These are phyloP conservation scores for Boletus edulis DNA, from an alignment of 768 basidiomycete species.

Conservation along the genomic window DNA sequence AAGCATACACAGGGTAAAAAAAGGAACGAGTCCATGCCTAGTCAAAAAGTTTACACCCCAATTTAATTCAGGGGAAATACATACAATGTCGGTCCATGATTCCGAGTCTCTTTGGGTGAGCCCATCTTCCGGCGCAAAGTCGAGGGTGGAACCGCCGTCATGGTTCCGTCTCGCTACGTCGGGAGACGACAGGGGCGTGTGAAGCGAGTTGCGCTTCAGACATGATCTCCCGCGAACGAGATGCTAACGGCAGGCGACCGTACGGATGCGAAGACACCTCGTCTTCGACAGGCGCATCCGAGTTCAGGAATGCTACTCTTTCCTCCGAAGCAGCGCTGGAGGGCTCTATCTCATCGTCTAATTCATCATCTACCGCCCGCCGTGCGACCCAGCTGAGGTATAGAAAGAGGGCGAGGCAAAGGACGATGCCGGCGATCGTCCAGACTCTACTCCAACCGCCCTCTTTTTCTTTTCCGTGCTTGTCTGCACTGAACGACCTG, in stretches of 20 bases:
- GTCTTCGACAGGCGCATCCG: slow-evolving; percentile 25
- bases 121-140: not conserved
- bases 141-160: slow-evolving; percentile 1
- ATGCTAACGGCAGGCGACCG: slow-evolving; percentile 16
- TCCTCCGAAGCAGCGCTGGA: slow-evolving; percentile 42
- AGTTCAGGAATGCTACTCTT: slow-evolving; percentile 50
- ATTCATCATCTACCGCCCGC: slow-evolving; percentile 56
- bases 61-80: slow-evolving; percentile 17
- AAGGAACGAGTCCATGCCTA: slow-evolving; percentile 5
- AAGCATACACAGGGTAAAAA: not conserved
- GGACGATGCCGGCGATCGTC: slow-evolving; percentile 64
- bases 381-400: slow-evolving; percentile 84
- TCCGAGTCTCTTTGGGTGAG: not conserved
- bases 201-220: slow-evolving; percentile 43
- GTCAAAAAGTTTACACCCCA: slow-evolving; percentile 22
- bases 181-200: slow-evolving; percentile 14
- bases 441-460: slow-evolving; percentile 53
- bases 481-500: slow-evolving; percentile 65
- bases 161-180: slow-evolving; percentile 13
- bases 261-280: slow-evolving; percentile 19
- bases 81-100: slow-evolving; percentile 12
- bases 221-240: slow-evolving; percentile 37
- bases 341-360: slow-evolving; percentile 41
- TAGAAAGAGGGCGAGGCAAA: slow-evolving; percentile 73
- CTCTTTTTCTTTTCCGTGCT: slow-evolving; percentile 42